Percentiles rank a stretch among this genome's conserved stretches.
Conservation (phyloP, 345 rosid genomes). For the Draba incana region DNA sequence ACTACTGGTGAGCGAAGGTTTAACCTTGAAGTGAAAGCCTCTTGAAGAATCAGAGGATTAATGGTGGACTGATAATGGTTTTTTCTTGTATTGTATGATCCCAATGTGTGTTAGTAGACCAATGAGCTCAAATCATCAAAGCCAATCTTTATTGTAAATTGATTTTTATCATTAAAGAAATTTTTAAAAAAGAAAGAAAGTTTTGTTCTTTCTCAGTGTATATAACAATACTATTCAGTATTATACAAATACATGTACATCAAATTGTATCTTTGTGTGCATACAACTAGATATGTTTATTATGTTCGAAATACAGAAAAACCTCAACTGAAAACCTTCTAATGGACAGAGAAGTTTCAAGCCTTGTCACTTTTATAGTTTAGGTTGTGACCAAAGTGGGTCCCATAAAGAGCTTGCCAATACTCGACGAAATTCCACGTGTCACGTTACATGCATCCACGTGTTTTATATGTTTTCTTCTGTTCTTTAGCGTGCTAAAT, state of each 20-base stretch:
- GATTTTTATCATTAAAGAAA: conserved; percentile 31
- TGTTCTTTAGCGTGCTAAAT: conserved; percentile 1
- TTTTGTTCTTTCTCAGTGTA: conserved; percentile 36
- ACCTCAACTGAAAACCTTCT: too few species aligned
- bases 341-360: too few species aligned
- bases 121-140: conserved; percentile 27
- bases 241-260: conserved; percentile 12
- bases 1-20: conserved; percentile 35
- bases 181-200: conserved; percentile 4
- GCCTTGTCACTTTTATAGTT: background rate
- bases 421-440: conserved; percentile 21
- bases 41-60: conserved; percentile 26
- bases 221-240: background rate
- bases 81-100: conserved; percentile 17
- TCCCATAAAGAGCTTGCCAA: conserved; percentile 8
- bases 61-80: conserved; percentile 29
- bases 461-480: conserved; percentile 8
- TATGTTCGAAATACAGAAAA: background rate
- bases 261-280: background rate
- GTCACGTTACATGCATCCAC: conserved; percentile 11
- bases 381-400: background rate
- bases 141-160: conserved; percentile 28
- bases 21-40: conserved; percentile 14
- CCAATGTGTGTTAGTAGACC: conserved; percentile 1
- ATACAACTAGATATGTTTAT: background rate